A percentile compares a stretch with the other conserved stretches of the same genome.
Conservation (phyloP, 2,329 filamentous ascomycete species). For the Neonectria magnoliae region DNA sequence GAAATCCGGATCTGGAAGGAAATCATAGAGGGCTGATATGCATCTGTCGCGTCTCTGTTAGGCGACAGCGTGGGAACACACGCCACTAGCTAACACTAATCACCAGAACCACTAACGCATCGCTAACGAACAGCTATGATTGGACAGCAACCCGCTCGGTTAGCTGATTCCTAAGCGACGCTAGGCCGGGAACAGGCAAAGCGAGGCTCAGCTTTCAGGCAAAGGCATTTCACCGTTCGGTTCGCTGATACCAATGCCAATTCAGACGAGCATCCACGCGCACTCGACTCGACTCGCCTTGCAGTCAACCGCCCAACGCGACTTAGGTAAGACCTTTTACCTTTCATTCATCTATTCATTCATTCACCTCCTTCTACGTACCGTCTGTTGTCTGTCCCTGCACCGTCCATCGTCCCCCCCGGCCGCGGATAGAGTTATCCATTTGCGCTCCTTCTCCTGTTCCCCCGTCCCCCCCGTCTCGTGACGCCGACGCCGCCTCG, state of each 20-base stretch:
- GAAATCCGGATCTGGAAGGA: slow-evolving; percentile 1
- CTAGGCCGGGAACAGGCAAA: slow-evolving; percentile 46
- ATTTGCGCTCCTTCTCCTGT: slow-evolving; percentile 21
- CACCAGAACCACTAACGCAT: not conserved
- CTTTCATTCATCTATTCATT: slow-evolving; percentile 35
- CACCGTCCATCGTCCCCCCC: slow-evolving; percentile 21
- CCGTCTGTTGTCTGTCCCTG: slow-evolving; percentile 9
- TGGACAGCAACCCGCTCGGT: slow-evolving; percentile 31
- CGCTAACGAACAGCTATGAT: slow-evolving; percentile 34
- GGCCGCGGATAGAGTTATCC: slow-evolving; percentile 30
- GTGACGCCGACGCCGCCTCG: slow-evolving; percentile 18
- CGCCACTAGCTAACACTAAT: not conserved
- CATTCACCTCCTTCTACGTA: slow-evolving; percentile 35
- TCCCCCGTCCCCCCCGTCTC: slow-evolving; percentile 22
- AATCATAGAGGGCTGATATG: slow-evolving; percentile 11
- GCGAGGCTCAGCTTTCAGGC: slow-evolving; percentile 37
- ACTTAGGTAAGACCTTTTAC: slow-evolving; percentile 47
- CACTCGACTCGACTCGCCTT: slow-evolving; percentile 26
- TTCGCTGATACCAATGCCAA: slow-evolving; percentile 46
- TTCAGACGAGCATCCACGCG: slow-evolving; percentile 43
- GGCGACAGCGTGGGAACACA: not conserved
- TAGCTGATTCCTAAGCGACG: slow-evolving; percentile 33
- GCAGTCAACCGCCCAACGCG: slow-evolving; percentile 43
- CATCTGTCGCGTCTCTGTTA: slow-evolving; percentile 4
- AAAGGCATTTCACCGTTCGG: slow-evolving; percentile 42